Base-by-base conservation (phyloP, 176 grass and related monocot genomes). In the Chloris gayana region DNA sequence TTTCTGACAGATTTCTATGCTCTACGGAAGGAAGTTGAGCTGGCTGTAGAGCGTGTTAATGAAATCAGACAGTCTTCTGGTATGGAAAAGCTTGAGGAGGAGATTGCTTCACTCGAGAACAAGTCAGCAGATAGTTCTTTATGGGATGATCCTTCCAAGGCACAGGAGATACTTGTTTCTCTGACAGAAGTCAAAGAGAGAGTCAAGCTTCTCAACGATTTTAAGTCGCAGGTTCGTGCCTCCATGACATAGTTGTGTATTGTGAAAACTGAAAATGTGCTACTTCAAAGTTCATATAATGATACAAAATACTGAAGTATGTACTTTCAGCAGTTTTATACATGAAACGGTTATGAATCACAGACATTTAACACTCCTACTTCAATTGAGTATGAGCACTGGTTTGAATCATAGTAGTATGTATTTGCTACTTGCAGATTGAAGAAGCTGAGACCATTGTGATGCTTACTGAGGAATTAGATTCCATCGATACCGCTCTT, bases 401-500 rank as follows among this genome's bases (percentile, higher is more conserved):
- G 32, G 3, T 73, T 64, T 17, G 60, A 21, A 30, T 76, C 32
- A 33, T 3, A 2, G 7, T 19, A 26, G 10, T 19, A 26, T 65
- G 72, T 21, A 14, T 11, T 73, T 86, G 31, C 34, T 69, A 61
- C 25, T 71, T 92, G 66, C 71, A 95, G 95, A 80, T 89, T 85
- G 95, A 98, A 91, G 95, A 98, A 84, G 90, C 95, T 46, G 90
- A 93, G 70, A 98, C 95, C 59, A 91, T 98, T 83, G 90, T 98
- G 41, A 76, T 78, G 31, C 86, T 98, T 65, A 98, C 92, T 5
- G 95, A 98, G 76, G 92, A 98, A 82, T 78, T 89, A 76, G 90
- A 95, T 70, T 95, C 92, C 21, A 85, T 89, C 51, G 95, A 98
- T 78, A 91, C 75, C 50, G 69, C 86, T 74, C 88, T 98, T 76